Conservation (phyloP, 1,284 basidiomycete genomes). For the Ganoderma resinaceum region DNA sequence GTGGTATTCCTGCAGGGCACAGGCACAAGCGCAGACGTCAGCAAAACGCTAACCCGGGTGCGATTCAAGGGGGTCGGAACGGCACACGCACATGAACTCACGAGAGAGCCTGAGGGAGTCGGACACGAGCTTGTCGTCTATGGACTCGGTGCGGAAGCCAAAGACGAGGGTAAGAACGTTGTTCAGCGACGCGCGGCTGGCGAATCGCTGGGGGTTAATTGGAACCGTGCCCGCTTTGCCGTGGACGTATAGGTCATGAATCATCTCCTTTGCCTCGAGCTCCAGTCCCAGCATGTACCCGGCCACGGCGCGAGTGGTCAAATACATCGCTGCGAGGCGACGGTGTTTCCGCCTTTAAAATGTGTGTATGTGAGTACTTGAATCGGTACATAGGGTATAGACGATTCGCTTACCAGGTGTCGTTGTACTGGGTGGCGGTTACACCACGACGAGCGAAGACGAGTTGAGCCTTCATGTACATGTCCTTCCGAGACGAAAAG, state of each 20-base stretch:
- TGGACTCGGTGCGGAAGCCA: constrained; percentile 44
- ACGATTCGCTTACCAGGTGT: constrained; percentile 37
- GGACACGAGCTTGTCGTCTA: constrained; percentile 42
- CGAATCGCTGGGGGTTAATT: constrained; percentile 44
- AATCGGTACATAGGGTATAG: too few relatives aligned
- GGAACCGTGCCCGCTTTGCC: constrained; percentile 41
- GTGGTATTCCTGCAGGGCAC: constrained; percentile 24
- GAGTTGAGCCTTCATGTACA: constrained; percentile 51
- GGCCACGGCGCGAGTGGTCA: constrained; percentile 43
- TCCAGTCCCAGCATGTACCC: constrained; percentile 42
- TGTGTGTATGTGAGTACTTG: too few relatives aligned
- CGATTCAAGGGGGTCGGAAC: background rate
- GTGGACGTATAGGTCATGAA: constrained; percentile 43
- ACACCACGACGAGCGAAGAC: constrained; percentile 50
- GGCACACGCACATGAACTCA: background rate
- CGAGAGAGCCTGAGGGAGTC: constrained; percentile 39
- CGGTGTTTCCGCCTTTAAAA: constrained; percentile 41
- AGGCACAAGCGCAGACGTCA: background rate
- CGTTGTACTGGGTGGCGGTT: constrained; percentile 49
- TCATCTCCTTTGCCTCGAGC: constrained; percentile 45
- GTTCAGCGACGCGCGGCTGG: constrained; percentile 43
- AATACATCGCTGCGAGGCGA: constrained; percentile 41
- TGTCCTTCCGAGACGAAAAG: constrained; percentile 49
- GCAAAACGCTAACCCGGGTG: too few relatives aligned
- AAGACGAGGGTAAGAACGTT: constrained; percentile 49